phyloP scores from a whole-genome alignment of 169 alveolate genomes.

The Plasmodium gallinaceum region DNA sequence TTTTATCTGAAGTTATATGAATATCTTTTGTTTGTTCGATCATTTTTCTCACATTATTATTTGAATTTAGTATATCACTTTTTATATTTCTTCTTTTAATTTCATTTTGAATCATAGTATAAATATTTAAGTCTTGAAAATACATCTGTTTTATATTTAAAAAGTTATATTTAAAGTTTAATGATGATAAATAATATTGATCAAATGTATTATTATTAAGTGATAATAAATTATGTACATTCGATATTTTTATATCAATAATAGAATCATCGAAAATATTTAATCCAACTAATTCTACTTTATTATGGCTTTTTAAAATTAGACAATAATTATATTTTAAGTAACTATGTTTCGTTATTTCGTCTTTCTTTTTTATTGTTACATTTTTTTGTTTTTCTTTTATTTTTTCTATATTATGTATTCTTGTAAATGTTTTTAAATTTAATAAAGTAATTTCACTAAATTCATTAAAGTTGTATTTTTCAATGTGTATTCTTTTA shows the following conservation, averaged over 20 bases:
- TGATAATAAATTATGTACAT: background rate
- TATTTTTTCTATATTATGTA: background rate
- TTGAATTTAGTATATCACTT: background rate
- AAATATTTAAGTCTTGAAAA: conserved; percentile 28
- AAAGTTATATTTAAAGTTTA: conserved; percentile 30
- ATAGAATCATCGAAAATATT: conserved; percentile 16
- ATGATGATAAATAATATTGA: conserved; percentile 46
- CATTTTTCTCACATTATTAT: background rate
- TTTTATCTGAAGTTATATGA: background rate
- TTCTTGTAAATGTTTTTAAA: background rate
- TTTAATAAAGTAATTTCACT: conserved; percentile 18
- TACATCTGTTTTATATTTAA: conserved; percentile 38
- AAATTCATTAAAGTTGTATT: background rate
- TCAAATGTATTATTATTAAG: background rate
- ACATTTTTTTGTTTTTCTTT: background rate
- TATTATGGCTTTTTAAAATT: conserved; percentile 10
- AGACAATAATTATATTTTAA: conserved; percentile 35
- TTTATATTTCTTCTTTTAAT: conserved; percentile 4
- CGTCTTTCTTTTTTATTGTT: background rate
- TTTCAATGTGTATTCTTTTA: background rate
- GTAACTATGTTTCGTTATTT: background rate
- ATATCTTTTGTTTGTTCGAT: background rate
- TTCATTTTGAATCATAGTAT: background rate
- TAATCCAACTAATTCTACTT: conserved; percentile 5
- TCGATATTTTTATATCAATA: background rate